Evolutionary conservation across 768 basidiomycete species (phyloP).

Genomic region (Lyophyllum semitale): DNA sequence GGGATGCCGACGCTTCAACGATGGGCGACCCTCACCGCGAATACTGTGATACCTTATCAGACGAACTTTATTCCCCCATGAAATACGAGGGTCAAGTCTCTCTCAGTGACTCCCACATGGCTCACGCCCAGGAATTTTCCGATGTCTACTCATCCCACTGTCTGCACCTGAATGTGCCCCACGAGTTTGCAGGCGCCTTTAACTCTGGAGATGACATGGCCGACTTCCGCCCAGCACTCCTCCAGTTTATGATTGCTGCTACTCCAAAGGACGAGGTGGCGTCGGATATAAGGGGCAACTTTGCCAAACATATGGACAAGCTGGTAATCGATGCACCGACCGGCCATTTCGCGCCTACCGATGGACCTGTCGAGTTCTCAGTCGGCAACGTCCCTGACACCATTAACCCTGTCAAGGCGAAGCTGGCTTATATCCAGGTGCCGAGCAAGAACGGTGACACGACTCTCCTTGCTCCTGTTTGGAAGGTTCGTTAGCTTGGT

Average conservation of each 20-base stretch:
- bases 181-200: conserved; percentile 29
- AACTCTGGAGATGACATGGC: conserved; percentile 27
- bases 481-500: conserved; percentile 55
- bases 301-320: conserved; percentile 48
- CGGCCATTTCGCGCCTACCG: conserved; percentile 47
- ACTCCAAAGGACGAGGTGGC: conserved; percentile 53
- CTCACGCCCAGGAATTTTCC: conserved; percentile 34
- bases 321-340: conserved; percentile 43
- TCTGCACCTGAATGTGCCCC: conserved; percentile 42
- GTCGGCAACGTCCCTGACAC: conserved; percentile 74
- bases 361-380: conserved; percentile 37
- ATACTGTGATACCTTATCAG: conserved; percentile 48
- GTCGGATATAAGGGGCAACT: conserved; percentile 49
- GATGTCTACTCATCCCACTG: conserved; percentile 63
- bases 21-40: conserved; percentile 45
- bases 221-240: conserved; percentile 58
- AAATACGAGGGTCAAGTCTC: conserved; percentile 35
- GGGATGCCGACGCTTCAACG: conserved; percentile 24
- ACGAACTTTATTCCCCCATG: conserved; percentile 35
- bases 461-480: conserved; percentile 73
- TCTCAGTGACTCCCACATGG: conserved; percentile 25
- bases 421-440: conserved; percentile 80
- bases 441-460: conserved; percentile 61
- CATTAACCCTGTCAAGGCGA: conserved; percentile 78
- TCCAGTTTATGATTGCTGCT: conserved; percentile 80